These are phyloP conservation scores for Senna tora DNA, from an alignment of 306 rosid species.

Conservation along the genomic window DNA sequence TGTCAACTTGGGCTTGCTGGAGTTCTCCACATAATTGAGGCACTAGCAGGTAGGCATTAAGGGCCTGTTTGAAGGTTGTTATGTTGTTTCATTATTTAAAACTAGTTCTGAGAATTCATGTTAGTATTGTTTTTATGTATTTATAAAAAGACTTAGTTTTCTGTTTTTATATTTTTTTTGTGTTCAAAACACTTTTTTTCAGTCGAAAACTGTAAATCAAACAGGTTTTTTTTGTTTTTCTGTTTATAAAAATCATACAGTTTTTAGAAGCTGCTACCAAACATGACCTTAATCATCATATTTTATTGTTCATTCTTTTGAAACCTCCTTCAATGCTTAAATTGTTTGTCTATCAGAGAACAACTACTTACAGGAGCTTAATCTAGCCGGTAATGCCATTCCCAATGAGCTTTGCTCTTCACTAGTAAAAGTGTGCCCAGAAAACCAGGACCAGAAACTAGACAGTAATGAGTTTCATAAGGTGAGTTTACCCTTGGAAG, in stretches of 20 bases:
- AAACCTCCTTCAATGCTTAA: conserved; percentile 2
- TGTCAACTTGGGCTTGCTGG: conserved; percentile 82
- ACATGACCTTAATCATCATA: too few relatives aligned
- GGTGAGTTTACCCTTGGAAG: conserved; percentile 34
- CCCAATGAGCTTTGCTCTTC: conserved; percentile 41
- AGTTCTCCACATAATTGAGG: conserved; percentile 70
- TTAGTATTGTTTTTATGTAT: too few relatives aligned
- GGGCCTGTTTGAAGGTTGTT: too few relatives aligned
- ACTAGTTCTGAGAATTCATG: too few relatives aligned
- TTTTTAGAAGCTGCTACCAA: too few relatives aligned
- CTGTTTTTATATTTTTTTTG: too few relatives aligned
- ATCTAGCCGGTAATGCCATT: conserved; percentile 67
- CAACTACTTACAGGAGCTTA: conserved; percentile 67
- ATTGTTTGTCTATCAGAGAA: conserved; percentile 53
- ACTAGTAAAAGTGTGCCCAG: conserved; percentile 43
- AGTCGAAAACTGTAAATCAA: too few relatives aligned
- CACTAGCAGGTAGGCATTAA: conserved; percentile 71
- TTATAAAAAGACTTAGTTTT: too few relatives aligned
- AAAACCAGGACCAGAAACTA: conserved; percentile 42
- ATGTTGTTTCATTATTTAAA: too few relatives aligned
- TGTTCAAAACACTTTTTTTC: too few relatives aligned
- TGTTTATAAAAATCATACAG: too few relatives aligned
- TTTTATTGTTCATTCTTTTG: conserved; percentile 6
- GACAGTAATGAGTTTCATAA: conserved; percentile 34
- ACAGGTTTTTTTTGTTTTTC: too few relatives aligned